A percentile compares a stretch with the other conserved stretches of the same genome.
These are phyloP conservation scores for Taphrina populina DNA, from an alignment of 1,139 yeast genomes.

Conservation along the genomic window DNA sequence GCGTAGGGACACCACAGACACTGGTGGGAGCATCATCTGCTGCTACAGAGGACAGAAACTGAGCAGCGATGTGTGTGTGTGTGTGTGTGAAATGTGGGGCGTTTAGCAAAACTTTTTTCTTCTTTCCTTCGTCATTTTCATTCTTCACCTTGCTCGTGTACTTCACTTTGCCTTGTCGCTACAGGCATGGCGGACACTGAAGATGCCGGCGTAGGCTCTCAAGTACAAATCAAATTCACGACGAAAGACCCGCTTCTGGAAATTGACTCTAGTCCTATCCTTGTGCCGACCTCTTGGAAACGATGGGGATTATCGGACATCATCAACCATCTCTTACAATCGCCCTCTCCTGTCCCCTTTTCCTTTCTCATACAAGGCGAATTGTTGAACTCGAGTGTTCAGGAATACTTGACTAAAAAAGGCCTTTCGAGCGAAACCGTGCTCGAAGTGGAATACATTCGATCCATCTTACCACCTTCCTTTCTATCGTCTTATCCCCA, in stretches of 20 bases:
- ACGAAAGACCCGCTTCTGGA: conserved; percentile 80
- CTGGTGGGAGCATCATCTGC: conserved; percentile 11
- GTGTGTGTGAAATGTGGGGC: too few relatives aligned
- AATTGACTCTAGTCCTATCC: conserved; percentile 65
- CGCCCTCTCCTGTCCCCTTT: conserved; percentile 72
- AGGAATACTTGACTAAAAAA: conserved; percentile 69
- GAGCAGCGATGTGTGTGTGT: too few relatives aligned
- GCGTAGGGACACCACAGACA: background rate
- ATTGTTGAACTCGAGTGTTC: conserved; percentile 70
- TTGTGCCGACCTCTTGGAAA: conserved; percentile 80
- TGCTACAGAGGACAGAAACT: too few relatives aligned
- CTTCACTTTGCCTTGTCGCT: too few relatives aligned
- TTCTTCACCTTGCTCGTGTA: too few relatives aligned
- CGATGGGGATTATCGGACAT: conserved; percentile 92
- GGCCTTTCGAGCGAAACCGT: conserved; percentile 83
- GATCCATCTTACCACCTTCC: conserved; percentile 91
- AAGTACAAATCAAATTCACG: conserved; percentile 45
- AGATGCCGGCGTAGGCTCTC: background rate
- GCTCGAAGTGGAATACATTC: conserved; percentile 78
- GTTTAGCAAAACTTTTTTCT: too few relatives aligned
- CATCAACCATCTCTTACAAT: conserved; percentile 75
- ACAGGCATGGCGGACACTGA: background rate
- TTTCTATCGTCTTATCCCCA: conserved; percentile 82
- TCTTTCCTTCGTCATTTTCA: too few relatives aligned
- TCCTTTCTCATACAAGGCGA: conserved; percentile 73